Conservation (phyloP, 2,329 filamentous ascomycete genomes). For the Lachnellula occidentalis region DNA sequence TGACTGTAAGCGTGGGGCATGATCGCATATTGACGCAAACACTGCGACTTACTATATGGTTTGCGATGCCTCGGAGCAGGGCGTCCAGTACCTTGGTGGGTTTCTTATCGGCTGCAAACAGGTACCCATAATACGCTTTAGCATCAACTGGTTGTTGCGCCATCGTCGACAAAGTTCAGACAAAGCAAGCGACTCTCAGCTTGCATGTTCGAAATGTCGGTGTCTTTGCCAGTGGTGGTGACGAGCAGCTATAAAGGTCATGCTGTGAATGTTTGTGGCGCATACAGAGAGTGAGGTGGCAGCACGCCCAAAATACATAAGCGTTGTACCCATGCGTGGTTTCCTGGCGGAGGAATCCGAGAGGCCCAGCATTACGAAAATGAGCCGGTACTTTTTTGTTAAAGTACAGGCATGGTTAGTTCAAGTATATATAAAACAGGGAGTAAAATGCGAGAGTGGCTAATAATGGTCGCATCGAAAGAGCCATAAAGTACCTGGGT, state of each 20-base stretch:
- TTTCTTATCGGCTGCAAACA: constrained; percentile 63
- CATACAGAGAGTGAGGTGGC: not conserved
- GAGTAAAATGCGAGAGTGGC: no score
- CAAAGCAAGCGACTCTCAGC: constrained; percentile 1
- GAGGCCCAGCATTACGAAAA: not conserved
- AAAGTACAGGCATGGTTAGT: no score
- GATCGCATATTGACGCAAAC: not conserved
- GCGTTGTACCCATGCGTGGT: not conserved
- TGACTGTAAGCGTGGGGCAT: constrained; percentile 17
- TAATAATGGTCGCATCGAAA: no score
- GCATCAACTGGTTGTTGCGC: constrained; percentile 23
- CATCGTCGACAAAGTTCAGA: constrained; percentile 8
- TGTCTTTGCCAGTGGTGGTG: not conserved
- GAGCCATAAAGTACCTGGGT: no score
- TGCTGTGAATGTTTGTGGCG: constrained; percentile 7
- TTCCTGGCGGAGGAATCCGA: not conserved
- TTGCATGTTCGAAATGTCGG: constrained; percentile 10
- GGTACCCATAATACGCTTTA: constrained; percentile 51
- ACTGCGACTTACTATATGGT: constrained; percentile 57
- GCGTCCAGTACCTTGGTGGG: constrained; percentile 63
- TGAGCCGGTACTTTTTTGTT: not conserved
- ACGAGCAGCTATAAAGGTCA: not conserved
- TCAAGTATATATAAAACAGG: no score
- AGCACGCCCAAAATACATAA: not conserved
- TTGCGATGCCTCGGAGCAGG: constrained; percentile 62